Evolutionary conservation across 2,329 filamentous ascomycete genomes (phyloP).

Genomic region (Neofusicoccum cordaticola): DNA sequence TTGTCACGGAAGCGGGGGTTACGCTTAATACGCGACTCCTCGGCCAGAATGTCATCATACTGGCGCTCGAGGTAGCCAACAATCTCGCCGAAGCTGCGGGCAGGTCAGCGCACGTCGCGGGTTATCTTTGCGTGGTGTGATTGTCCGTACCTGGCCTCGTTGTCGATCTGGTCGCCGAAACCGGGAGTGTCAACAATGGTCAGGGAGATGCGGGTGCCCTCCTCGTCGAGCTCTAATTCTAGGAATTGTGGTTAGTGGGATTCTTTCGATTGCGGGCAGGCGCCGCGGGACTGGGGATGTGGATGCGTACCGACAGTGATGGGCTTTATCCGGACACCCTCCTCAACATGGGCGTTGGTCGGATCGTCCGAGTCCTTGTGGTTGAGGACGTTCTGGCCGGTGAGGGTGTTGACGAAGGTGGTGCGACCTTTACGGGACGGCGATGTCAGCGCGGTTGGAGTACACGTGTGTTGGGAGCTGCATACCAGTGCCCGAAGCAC

Average conservation of each 20-base stretch:
- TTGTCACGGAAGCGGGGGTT: slow-evolving; percentile 99
- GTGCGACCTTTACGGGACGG: slow-evolving; percentile 68
- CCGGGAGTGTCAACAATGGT: slow-evolving; percentile 98
- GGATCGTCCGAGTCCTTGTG: slow-evolving; percentile 94
- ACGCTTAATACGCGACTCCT: slow-evolving; percentile 99
- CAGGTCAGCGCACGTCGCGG: background rate
- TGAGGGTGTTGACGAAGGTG: slow-evolving; percentile 99
- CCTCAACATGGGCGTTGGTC: slow-evolving; percentile 83
- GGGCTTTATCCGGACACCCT: slow-evolving; percentile 97
- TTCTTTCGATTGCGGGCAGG: background rate
- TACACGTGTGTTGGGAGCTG: slow-evolving; percentile 22
- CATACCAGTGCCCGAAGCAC: slow-evolving; percentile 95
- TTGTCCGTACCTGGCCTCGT: slow-evolving; percentile 81
- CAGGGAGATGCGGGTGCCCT: slow-evolving; percentile 95
- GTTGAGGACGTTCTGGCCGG: slow-evolving; percentile 85
- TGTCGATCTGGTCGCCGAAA: slow-evolving; percentile 98
- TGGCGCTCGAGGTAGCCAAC: slow-evolving; percentile 98
- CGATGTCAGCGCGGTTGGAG: background rate
- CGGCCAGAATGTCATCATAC: slow-evolving; percentile 98
- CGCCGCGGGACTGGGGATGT: background rate
- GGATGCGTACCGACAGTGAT: slow-evolving; percentile 80
- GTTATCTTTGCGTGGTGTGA: slow-evolving; percentile 7
- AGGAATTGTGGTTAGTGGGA: slow-evolving; percentile 24
- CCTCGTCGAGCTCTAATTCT: slow-evolving; percentile 96
- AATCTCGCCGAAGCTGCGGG: slow-evolving; percentile 85